Evolutionary conservation across 148 eudicot species (phyloP), one percentile per base, ranked within the genome.

Genomic region (Pouteria glomerata): DNA sequence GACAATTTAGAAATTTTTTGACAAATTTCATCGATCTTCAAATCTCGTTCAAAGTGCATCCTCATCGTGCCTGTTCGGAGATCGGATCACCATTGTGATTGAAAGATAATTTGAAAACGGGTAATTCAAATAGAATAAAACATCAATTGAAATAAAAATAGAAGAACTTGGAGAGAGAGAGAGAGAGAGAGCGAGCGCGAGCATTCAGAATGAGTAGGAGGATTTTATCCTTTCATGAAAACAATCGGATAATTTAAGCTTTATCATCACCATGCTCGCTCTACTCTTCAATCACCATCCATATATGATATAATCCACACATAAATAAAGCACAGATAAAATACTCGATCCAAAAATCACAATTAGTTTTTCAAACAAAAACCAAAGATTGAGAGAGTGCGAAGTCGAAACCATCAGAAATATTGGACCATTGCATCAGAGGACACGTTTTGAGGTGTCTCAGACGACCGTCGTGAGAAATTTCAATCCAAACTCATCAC

Each of bases 141-240:
- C n/a, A 11, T 1, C 21, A 39, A 14, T 14, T 39, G 30, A 63
- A 63, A 41, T 63, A 26, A 24, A 15, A 26, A 65, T 6, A 21
- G 37, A 45, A 39, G 48, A 48, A 11, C 15, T 48, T 48, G 53
- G 53, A 48, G 18, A 2, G 15, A 16, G 2, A 16, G 18, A 3
- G 31, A 24, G 34, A 44, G 35, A 27, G 53, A 47, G 37, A 66
- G 26, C 18, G 1, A 21, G 27, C 42, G 56, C 6, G 16, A 48
- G 68, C 73, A 75, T 68, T 75, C 78, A 75, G 78, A 42, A 75
- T 68, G 78, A 75, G 78, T 68, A 75, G 78, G 78, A 75, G 78
- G 78, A 33, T 66, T 47, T 35, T 48, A 75, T 75, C 73, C 77
- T 52, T 65, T 75, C 73, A 75, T 48, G 60, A 68, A 59, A 30